A percentile compares a stretch with the other conserved stretches of the same genome.
These are phyloP conservation scores for Encephalitozoon cuniculi DNA, from an alignment of 371 early-diverging fungal genomes.

Conservation along the genomic window DNA sequence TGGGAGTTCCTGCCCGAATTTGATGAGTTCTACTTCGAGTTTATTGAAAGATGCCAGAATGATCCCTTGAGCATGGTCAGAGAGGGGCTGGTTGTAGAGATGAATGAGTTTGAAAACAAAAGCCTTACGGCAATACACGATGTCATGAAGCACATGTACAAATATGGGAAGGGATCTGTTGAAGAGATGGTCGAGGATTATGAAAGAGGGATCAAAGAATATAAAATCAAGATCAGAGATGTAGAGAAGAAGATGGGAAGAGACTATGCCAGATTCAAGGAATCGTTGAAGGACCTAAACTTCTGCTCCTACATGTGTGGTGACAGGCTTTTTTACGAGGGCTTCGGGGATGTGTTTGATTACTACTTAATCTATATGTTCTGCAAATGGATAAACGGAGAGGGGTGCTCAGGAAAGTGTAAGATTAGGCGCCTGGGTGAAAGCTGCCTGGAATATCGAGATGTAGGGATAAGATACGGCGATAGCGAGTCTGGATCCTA, in stretches of 20 bases:
- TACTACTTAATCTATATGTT: conserved; percentile 17
- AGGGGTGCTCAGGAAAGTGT: background rate
- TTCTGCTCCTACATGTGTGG: conserved; percentile 33
- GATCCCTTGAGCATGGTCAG: conserved; percentile 31
- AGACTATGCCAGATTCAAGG: conserved; percentile 23
- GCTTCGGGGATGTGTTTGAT: conserved; percentile 32
- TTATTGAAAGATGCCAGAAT: background rate
- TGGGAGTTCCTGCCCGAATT: background rate
- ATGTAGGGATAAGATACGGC: background rate
- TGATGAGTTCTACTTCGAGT: conserved; percentile 3
- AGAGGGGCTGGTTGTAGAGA: conserved; percentile 3
- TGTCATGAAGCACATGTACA: conserved; percentile 13
- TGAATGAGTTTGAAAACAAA: conserved; percentile 17
- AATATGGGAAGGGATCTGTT: conserved; percentile 39
- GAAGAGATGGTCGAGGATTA: background rate
- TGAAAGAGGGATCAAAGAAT: conserved; percentile 6
- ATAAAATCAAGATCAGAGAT: background rate
- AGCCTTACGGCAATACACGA: conserved; percentile 9
- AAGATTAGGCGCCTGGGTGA: background rate
- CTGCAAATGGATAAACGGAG: background rate
- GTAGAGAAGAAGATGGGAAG: conserved; percentile 24
- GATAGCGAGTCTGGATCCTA: background rate
- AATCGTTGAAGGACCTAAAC: background rate
- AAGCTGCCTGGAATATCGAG: no score
- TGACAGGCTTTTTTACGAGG: background rate